Conservation (phyloP, 2,329 filamentous ascomycete species). For the Botrytis elliptica region DNA sequence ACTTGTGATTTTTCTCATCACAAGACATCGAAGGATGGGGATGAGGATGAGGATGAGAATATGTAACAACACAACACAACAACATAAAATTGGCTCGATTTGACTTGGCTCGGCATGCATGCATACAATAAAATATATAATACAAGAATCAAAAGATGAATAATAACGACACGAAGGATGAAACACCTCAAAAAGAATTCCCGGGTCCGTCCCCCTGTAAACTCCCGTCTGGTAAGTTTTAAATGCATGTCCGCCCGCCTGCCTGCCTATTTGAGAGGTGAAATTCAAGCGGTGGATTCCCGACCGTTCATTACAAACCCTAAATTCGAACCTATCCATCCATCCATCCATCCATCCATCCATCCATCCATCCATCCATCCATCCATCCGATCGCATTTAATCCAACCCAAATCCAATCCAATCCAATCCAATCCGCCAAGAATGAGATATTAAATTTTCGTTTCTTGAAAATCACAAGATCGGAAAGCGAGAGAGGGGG, state of each 20-base stretch:
- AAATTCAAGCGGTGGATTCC: no score
- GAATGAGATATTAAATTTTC: background rate
- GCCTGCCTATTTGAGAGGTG: no score
- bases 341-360: background rate
- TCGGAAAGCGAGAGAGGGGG: background rate
- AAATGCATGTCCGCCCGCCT: background rate
- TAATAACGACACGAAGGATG: background rate
- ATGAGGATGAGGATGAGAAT: no score
- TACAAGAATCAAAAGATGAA: slow-evolving; percentile 11
- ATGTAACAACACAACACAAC: no score
- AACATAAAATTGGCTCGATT: background rate
- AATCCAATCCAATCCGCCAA: background rate
- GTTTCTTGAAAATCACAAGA: background rate
- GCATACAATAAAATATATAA: background rate
- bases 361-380: no score
- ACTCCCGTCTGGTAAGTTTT: background rate
- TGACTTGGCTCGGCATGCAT: background rate
- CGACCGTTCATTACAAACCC: background rate
- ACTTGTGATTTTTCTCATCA: no score
- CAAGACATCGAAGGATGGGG: no score
- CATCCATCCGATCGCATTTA: background rate
- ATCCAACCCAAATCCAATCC: background rate
- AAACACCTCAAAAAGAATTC: background rate
- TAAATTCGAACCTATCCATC: no score
- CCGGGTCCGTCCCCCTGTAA: background rate